A percentile compares a stretch with the other conserved stretches of the same genome.
Conservation (phyloP, 225 moss, liverwort and hornwort species). For the Rhytidiadelphus loreus region DNA sequence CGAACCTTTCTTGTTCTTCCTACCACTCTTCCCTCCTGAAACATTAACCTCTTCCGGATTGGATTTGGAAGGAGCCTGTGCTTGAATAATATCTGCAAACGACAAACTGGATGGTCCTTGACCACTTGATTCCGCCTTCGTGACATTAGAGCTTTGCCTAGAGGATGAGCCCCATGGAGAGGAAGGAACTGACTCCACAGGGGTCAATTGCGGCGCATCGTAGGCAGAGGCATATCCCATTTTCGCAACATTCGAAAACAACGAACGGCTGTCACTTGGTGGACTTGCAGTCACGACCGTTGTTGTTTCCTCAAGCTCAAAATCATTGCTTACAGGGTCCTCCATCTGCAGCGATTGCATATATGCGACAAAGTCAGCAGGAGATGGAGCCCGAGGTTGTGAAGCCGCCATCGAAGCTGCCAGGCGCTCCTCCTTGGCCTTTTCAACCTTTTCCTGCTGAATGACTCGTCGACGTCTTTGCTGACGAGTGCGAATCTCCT, state of each 20-base stretch:
- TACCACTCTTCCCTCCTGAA: constrained; percentile 31
- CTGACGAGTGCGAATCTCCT: constrained; percentile 81
- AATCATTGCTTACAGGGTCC: constrained; percentile 37
- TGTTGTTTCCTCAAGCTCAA: constrained; percentile 42
- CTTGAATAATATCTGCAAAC: constrained; percentile 87
- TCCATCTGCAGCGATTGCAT: constrained; percentile 47
- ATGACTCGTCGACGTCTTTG: constrained; percentile 27
- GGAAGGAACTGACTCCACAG: constrained; percentile 33
- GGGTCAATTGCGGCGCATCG: constrained; percentile 69
- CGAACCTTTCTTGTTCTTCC: constrained; percentile 80
- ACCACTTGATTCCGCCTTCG: constrained; percentile 22
- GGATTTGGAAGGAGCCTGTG: constrained; percentile 41
- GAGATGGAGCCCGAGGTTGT: constrained; percentile 54
- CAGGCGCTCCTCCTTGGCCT: constrained; percentile 62
- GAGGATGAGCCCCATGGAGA: constrained; percentile 40
- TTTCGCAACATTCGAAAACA: constrained; percentile 81
- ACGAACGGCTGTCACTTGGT: constrained; percentile 55
- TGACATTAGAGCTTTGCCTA: not conserved
- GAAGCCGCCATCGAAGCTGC: constrained; percentile 45
- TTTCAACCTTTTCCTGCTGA: constrained; percentile 57
- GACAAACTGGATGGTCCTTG: constrained; percentile 45
- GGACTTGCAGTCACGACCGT: constrained; percentile 38
- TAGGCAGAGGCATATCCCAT: constrained; percentile 90
- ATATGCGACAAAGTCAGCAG: constrained; percentile 61
- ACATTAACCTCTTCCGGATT: constrained; percentile 31